Conservation (phyloP, 192 early-diverging fungal species). For the Gorgonomyces haynaldii region DNA sequence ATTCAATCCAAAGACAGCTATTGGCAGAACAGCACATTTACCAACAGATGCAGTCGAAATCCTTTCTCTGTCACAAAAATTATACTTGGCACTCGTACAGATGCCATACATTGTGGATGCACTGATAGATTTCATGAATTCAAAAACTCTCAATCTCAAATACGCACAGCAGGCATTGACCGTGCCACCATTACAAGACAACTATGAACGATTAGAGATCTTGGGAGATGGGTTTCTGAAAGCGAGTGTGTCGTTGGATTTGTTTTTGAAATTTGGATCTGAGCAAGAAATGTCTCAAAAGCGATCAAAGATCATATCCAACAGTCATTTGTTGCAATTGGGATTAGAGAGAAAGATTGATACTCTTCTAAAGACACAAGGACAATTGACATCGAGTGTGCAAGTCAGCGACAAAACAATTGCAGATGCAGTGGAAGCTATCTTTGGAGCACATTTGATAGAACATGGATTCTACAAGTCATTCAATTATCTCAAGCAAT, state of each 20-base stretch:
- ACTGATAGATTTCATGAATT: too few species aligned
- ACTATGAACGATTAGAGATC: conserved; percentile 84
- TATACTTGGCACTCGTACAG: too few species aligned
- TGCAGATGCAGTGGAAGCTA: conserved; percentile 75
- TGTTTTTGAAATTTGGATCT: conserved; percentile 42
- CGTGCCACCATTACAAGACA: conserved; percentile 50
- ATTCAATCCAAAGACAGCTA: too few species aligned
- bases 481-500: too few species aligned
- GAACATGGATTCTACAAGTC: conserved; percentile 28
- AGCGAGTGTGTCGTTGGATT: conserved; percentile 51
- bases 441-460: conserved; percentile 62
- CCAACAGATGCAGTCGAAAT: too few species aligned
- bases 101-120: too few species aligned
- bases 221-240: conserved; percentile 90
- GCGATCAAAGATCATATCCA: conserved; percentile 65
- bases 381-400: too few species aligned
- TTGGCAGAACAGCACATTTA: too few species aligned
- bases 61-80: too few species aligned
- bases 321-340: conserved; percentile 50
- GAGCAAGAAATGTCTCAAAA: conserved; percentile 70
- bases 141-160: too few species aligned
- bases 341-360: conserved; percentile 44
- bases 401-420: conserved; percentile 77
- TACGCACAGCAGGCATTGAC: conserved; percentile 56
- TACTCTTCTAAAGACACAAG: conserved; percentile 47